phyloP scores from a whole-genome alignment of 192 early-diverging fungal species.

The Coemansia sp. region DNA sequence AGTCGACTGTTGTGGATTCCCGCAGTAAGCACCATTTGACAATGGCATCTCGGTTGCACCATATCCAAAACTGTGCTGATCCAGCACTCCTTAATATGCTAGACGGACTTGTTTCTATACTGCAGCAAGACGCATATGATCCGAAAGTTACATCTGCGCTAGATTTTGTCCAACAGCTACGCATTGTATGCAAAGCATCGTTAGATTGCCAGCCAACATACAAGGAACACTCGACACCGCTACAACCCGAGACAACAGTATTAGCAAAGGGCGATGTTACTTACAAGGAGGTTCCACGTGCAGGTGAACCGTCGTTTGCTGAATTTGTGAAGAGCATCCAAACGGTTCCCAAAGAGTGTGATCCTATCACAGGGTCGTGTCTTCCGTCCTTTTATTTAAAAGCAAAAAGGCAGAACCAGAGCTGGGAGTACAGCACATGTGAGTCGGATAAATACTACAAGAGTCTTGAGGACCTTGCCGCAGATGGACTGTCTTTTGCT shows the following conservation, averaged over 20 bases:
- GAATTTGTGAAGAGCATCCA: too few relatives aligned
- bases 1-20: constrained; percentile 23
- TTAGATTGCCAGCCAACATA: constrained; percentile 72
- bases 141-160: constrained; percentile 40
- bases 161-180: constrained; percentile 62
- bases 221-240: constrained; percentile 81
- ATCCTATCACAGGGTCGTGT: too few relatives aligned
- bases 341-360: too few relatives aligned
- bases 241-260: constrained; percentile 73
- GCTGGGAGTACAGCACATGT: too few relatives aligned
- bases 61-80: constrained; percentile 82
- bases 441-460: too few relatives aligned
- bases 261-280: constrained; percentile 70
- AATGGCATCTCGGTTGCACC: constrained; percentile 13
- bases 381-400: too few relatives aligned
- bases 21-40: too few relatives aligned
- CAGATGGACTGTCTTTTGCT: constrained; percentile 80
- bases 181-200: constrained; percentile 75
- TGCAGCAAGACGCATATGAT: constrained; percentile 3
- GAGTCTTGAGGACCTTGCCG: constrained; percentile 68
- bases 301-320: too few relatives aligned
- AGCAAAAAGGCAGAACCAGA: too few relatives aligned
- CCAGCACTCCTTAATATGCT: constrained; percentile 71
- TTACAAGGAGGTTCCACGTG: constrained; percentile 80
- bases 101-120: constrained; percentile 70